Evolutionary conservation across 345 rosid species (phyloP), one percentile per base, ranked within the genome.

Genomic region (Psidium guajava): DNA sequence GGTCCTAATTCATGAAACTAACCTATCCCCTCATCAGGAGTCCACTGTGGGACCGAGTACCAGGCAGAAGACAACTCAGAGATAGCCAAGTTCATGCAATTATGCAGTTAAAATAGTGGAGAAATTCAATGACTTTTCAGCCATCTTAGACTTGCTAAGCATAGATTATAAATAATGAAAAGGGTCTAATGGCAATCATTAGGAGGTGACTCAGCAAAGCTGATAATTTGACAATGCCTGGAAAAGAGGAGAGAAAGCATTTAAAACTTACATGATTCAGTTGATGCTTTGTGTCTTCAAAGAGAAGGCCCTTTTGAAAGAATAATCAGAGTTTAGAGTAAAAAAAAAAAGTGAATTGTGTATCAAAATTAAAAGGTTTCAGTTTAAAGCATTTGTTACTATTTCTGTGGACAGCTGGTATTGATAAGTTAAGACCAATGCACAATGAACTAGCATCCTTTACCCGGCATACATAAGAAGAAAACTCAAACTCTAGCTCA

Each of bases 1-100:
- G 89, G 90, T 89, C 89, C 87, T 54, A 86, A 83, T 87, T 84
- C 90, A 90, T 73, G 59, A 77, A 90, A 89, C 91, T 77, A 77
- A 88, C 36, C 85, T 2, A 14, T 20, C 83, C 9, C 27, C 58
- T 53, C 55, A 82, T 82, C 87, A 81, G 87, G 90, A 91, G 94
- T 92, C 93, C 88, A 89, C 84, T 74, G 89, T 87, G 87, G 94
- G 91, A 82, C 83, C 91, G 64, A 84, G 10, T 54, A 89, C 87
- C 94, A 87, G 90, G 89, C 92, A 81, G 83, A 90, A 84, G 83
- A 91, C 96, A 94, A 91, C 96, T 91, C 90, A 91, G 86, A 87
- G 55, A 32, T 47, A 91, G 86, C 90, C 89, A 86, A 86, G 82
- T 89, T 85, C 93, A 69, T 85, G 87, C 88, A 83, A 84, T 85